Percentiles rank a stretch among this genome's conserved stretches.
phyloP scores from a whole-genome alignment of 2,329 filamentous ascomycete genomes.

The Hymenoscyphus fraxineus region DNA sequence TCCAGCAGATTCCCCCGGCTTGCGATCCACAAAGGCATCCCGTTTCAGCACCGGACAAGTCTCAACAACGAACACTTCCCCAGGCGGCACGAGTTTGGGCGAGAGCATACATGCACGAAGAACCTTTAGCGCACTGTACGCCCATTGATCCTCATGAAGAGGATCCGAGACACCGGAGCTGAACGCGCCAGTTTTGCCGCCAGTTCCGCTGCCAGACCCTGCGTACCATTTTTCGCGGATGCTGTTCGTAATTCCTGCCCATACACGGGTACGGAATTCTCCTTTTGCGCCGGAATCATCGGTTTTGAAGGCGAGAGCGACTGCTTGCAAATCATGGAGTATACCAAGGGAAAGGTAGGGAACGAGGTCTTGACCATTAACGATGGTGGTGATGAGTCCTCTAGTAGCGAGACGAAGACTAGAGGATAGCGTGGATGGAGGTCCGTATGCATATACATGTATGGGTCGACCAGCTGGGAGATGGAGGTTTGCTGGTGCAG shows the following conservation, averaged over 20 bases:
- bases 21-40: constrained; percentile 54
- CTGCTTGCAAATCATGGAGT: constrained; percentile 69
- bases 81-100: constrained; percentile 68
- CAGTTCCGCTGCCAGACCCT: constrained; percentile 33
- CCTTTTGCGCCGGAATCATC: constrained; percentile 65
- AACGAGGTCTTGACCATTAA: constrained; percentile 71
- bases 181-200: constrained; percentile 22
- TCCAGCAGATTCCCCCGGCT: constrained; percentile 24
- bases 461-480: constrained; percentile 67
- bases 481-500: constrained; percentile 38
- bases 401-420: constrained; percentile 66
- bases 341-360: constrained; percentile 70
- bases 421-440: constrained; percentile 68
- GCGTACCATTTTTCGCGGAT: constrained; percentile 60
- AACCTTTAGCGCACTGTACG: constrained; percentile 61
- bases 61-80: constrained; percentile 72
- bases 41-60: constrained; percentile 63
- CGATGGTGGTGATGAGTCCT: constrained; percentile 69
- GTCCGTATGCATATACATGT: constrained; percentile 76
- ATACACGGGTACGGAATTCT: constrained; percentile 63
- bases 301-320: constrained; percentile 68
- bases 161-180: constrained; percentile 38
- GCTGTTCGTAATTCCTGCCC: constrained; percentile 60
- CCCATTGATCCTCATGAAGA: constrained; percentile 60
- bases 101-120: constrained; percentile 65